These are phyloP conservation scores for Tricholoma hemisulphureum DNA, from an alignment of 768 basidiomycete genomes.

Conservation along the genomic window DNA sequence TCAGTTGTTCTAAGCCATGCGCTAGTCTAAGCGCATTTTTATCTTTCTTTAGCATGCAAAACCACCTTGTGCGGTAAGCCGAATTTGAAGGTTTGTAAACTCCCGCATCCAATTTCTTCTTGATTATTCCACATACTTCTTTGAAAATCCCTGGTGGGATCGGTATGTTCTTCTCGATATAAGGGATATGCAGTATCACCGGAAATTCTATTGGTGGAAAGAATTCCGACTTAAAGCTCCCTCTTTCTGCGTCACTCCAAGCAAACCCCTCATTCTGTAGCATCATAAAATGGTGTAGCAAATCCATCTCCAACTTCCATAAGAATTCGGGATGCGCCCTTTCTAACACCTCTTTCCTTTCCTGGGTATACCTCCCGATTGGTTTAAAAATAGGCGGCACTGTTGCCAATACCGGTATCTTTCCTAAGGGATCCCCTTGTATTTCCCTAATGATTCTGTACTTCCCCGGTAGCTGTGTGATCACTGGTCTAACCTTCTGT, in stretches of 20 bases:
- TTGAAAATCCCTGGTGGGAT: no score
- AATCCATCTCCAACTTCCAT: not conserved
- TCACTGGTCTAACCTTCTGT: no score
- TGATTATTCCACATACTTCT: conserved; percentile 32
- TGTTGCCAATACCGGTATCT: not conserved
- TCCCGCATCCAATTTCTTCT: conserved; percentile 32
- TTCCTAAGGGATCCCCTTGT: no score
- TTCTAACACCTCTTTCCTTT: not conserved
- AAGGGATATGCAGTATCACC: no score
- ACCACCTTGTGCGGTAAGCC: conserved; percentile 37
- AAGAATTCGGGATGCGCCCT: not conserved
- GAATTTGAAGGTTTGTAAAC: conserved; percentile 37
- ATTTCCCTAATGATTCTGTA: not conserved
- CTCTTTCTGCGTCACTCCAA: no score
- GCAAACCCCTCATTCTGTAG: no score
- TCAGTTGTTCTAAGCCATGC: conserved; percentile 39
- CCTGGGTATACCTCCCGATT: not conserved
- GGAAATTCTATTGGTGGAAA: no score
- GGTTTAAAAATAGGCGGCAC: not conserved
- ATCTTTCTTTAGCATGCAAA: conserved; percentile 32
- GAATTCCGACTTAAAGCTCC: no score
- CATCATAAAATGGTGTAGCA: no score
- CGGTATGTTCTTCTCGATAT: no score
- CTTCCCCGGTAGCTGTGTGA: not conserved
- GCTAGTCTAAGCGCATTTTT: conserved; percentile 30